Evolutionary conservation across 2,329 filamentous ascomycete genomes (phyloP).

Genomic region (Sporothrix dimorphospora): DNA sequence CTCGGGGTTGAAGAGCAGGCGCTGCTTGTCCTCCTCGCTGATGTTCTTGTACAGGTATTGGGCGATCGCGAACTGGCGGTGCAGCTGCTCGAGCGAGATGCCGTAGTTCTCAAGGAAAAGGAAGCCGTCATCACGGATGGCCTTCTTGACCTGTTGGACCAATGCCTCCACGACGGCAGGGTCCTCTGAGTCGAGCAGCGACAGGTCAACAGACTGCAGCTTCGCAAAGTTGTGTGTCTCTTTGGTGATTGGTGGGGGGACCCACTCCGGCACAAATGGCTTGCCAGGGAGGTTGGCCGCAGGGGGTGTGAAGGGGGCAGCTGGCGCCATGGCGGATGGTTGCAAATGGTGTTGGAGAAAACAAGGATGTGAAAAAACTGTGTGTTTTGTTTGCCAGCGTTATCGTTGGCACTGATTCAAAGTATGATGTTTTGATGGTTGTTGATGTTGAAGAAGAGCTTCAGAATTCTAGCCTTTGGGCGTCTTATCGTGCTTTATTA

Average conservation of each 20-base stretch:
- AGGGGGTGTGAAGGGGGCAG: slow-evolving; percentile 48
- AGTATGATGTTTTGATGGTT: not conserved
- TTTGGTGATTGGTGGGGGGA: slow-evolving; percentile 50
- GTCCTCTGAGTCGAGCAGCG: slow-evolving; percentile 48
- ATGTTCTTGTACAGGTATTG: slow-evolving; percentile 56
- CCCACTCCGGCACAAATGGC: slow-evolving; percentile 48
- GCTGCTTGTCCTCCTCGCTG: slow-evolving; percentile 52
- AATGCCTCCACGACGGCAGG: slow-evolving; percentile 48
- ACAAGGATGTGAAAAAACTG: not conserved
- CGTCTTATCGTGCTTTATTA: slow-evolving; percentile 16
- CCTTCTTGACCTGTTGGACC: slow-evolving; percentile 47
- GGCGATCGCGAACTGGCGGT: slow-evolving; percentile 54
- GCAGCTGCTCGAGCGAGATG: slow-evolving; percentile 51
- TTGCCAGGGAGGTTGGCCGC: slow-evolving; percentile 45
- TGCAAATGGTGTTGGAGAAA: not conserved
- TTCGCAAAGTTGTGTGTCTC: slow-evolving; percentile 49
- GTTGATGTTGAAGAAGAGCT: not conserved
- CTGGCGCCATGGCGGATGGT: slow-evolving; percentile 36
- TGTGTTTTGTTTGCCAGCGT: not conserved
- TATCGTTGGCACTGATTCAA: not conserved
- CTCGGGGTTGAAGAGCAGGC: slow-evolving; percentile 52
- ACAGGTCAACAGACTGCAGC: slow-evolving; percentile 49
- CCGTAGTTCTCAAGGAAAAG: slow-evolving; percentile 56
- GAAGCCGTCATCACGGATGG: slow-evolving; percentile 50
- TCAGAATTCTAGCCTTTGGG: not conserved